Evolutionary conservation across 2,329 filamentous ascomycete species (phyloP), one percentile per base, ranked within the genome.

Genomic region (Colletotrichum magnum): DNA sequence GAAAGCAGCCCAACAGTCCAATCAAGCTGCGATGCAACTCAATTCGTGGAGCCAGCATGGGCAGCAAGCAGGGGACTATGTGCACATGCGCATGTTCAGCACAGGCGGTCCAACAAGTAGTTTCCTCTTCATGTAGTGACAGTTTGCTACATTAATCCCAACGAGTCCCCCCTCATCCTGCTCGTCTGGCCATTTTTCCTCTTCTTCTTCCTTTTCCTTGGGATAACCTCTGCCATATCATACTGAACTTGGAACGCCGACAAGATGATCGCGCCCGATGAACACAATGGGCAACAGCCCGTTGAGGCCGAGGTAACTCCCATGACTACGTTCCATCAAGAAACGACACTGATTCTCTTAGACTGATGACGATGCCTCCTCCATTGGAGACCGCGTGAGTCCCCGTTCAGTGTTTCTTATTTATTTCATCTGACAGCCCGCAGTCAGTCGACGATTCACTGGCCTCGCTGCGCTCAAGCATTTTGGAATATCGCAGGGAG

Each of bases 401-500:
- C 18, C 18, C 18, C 18, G 18, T 18, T 18, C 18, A 18, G 18
- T 18, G 18, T 18, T 18, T 18, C 18, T 18, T 18, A 18, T 18
- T 18, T 18, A 18, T 18, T 18, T 18, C 18, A 18, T 18, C 18
- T 18, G 18, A 68, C 1, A 0, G 3, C 1, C 6, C 3, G 9
- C 1, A 52, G 65, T 41, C 53, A 10, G 18, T 3, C 10, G 2
- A 45, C 3, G 50, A 45, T 2, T 60, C 66, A 4, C 15, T 60
- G 1, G 13, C 5, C 21, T 65, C 66, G 10, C 1, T 65, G 4
- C 56, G 50, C 7, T 65, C 61, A 2, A 69, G 54, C n/a, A 56
- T 69, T 4, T 9, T 41, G 2, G 50, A 68, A 1, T 64, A 62
- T 15, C 62, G 64, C 6, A 16, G 2, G 24, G 63, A 71, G 41